Conservation (phyloP, 352 stramenopile genomes). For the Phytophthora brassicae region DNA sequence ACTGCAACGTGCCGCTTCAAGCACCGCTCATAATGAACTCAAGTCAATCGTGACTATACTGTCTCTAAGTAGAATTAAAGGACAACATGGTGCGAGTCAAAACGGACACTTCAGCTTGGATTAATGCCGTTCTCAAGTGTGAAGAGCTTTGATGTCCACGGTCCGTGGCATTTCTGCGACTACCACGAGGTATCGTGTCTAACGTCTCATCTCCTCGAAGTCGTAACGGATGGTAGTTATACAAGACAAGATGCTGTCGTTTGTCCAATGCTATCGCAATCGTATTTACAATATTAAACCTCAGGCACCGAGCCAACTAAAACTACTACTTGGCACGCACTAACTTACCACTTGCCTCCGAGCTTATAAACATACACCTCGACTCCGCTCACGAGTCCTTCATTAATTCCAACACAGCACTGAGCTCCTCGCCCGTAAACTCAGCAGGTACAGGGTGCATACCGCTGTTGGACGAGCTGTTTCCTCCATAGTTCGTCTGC, state of each 20-base stretch:
- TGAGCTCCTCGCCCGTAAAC: constrained; percentile 54
- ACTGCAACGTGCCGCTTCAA: constrained; percentile 12
- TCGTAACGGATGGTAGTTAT: too few relatives aligned
- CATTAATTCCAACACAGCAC: constrained; percentile 51
- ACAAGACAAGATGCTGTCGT: background rate
- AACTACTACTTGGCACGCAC: constrained; percentile 26
- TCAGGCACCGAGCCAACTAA: constrained; percentile 11
- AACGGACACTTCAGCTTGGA: constrained; percentile 9
- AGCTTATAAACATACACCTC: constrained; percentile 30
- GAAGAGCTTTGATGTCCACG: background rate
- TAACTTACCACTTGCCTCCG: background rate
- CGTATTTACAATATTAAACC: constrained; percentile 34
- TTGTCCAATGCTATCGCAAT: constrained; percentile 25
- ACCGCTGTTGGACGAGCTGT: constrained; percentile 14
- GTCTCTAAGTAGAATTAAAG: background rate
- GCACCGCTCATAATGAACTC: too few relatives aligned
- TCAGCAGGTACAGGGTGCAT: constrained; percentile 29
- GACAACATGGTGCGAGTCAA: constrained; percentile 5
- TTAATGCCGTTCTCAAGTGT: background rate
- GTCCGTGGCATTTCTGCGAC: too few relatives aligned
- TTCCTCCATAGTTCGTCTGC: constrained; percentile 30
- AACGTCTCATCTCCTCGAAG: background rate
- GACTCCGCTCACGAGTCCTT: constrained; percentile 36
- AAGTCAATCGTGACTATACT: too few relatives aligned
- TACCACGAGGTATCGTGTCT: too few relatives aligned